Conservation (phyloP, 257 asterid species). For the Galeopsis tetrahit region DNA sequence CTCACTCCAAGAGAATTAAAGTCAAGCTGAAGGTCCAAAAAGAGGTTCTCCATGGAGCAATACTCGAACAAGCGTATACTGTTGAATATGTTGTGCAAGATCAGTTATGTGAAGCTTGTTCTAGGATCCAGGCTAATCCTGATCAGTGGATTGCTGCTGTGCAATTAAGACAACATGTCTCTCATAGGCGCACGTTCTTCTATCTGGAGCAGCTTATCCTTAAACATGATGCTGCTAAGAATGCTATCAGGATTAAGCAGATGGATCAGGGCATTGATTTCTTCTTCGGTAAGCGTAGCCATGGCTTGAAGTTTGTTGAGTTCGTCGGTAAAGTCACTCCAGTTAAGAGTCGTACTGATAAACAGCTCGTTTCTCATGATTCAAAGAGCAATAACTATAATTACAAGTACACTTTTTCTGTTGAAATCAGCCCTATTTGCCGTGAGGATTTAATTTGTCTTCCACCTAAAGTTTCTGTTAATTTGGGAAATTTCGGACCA, state of each 20-base stretch:
- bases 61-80: conserved; percentile 50
- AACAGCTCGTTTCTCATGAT: conserved; percentile 62
- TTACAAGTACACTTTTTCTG: conserved; percentile 55
- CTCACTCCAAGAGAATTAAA: conserved; percentile 59
- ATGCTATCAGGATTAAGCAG: conserved; percentile 57
- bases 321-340: conserved; percentile 51
- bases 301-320: conserved; percentile 53
- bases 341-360: conserved; percentile 43
- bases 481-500: conserved; percentile 58
- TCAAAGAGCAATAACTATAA: conserved; percentile 48
- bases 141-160: conserved; percentile 73
- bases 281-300: conserved; percentile 54
- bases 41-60: conserved; percentile 60
- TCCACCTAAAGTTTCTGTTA: conserved; percentile 46
- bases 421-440: conserved; percentile 55
- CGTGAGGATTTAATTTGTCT: conserved; percentile 66
- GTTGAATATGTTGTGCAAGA: conserved; percentile 57
- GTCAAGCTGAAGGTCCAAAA: conserved; percentile 55
- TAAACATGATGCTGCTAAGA: conserved; percentile 56
- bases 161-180: conserved; percentile 59
- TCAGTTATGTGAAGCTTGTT: conserved; percentile 60
- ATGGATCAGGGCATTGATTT: conserved; percentile 61
- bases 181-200: conserved; percentile 64
- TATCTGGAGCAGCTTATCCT: conserved; percentile 65
- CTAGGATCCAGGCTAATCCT: conserved; percentile 55